Evolutionary conservation across 495 filamentous ascomycete genomes (phyloP).

Genomic region (Aspergillus leporis): DNA sequence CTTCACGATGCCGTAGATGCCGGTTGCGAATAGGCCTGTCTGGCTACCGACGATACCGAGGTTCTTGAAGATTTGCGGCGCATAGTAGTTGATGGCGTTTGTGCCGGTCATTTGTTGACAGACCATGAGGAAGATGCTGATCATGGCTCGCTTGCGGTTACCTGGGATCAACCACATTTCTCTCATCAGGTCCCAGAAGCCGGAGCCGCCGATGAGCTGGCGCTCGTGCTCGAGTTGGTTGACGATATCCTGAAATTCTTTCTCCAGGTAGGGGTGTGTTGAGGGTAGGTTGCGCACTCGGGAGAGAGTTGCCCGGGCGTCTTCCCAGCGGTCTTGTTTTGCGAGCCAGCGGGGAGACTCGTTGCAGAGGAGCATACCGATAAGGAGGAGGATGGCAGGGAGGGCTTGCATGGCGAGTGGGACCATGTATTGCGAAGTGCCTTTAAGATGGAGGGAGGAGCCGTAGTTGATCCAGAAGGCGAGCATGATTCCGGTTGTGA

Average conservation of each 20-base stretch:
- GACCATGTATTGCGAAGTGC: constrained; percentile 61
- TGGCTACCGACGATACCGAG: constrained; percentile 48
- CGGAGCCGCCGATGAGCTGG: constrained; percentile 58
- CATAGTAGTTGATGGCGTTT: constrained; percentile 71
- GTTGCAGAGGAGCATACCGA: constrained; percentile 59
- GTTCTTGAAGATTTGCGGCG: constrained; percentile 67
- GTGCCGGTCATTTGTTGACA: constrained; percentile 73
- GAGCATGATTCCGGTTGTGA: constrained; percentile 62
- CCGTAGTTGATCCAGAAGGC: constrained; percentile 70
- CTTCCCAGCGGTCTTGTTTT: constrained; percentile 68
- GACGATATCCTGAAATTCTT: constrained; percentile 65
- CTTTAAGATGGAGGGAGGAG: constrained; percentile 51
- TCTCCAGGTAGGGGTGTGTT: constrained; percentile 63
- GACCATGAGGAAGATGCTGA: constrained; percentile 61
- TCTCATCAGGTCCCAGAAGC: constrained; percentile 63
- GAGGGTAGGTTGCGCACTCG: constrained; percentile 53
- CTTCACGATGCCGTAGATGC: constrained; percentile 55
- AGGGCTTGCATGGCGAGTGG: constrained; percentile 68
- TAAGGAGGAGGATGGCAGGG: constrained; percentile 60
- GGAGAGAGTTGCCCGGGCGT: constrained; percentile 55
- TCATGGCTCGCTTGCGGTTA: constrained; percentile 62
- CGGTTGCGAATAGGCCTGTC: constrained; percentile 53
- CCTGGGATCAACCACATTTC: constrained; percentile 71
- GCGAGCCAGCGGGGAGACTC: constrained; percentile 74
- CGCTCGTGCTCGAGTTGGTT: constrained; percentile 69